These are phyloP conservation scores for Podospora pseudocomata DNA, from an alignment of 495 filamentous ascomycete genomes.

Conservation along the genomic window DNA sequence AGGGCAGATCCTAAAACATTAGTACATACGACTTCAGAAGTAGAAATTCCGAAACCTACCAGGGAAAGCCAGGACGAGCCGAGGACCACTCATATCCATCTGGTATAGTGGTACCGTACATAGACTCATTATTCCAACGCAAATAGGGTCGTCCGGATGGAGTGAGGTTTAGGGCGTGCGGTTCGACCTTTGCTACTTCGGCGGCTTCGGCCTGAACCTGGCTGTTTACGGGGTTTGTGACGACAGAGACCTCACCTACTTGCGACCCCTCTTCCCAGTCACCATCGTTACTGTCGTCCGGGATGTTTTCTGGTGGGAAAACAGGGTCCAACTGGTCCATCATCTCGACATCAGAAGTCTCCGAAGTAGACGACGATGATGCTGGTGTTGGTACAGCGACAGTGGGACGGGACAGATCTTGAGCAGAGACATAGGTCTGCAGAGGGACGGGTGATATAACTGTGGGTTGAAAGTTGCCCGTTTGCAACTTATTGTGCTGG, in stretches of 20 bases:
- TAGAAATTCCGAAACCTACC: not conserved
- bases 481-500: not conserved
- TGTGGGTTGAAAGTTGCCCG: not conserved
- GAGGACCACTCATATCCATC: constrained; percentile 20
- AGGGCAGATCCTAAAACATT: constrained; percentile 16
- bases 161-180: constrained; percentile 10
- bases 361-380: not conserved
- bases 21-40: not conserved
- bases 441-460: not conserved
- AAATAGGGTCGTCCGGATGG: constrained; percentile 26
- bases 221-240: not conserved
- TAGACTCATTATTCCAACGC: constrained; percentile 21
- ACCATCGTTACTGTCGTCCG: not conserved
- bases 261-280: not conserved
- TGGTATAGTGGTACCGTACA: constrained; percentile 23
- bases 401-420: not conserved
- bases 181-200: not conserved
- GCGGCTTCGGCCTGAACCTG: not conserved
- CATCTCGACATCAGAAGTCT: not conserved
- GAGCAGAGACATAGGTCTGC: too few species aligned
- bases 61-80: constrained; percentile 14
- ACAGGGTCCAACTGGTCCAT: not conserved
- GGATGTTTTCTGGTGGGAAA: not conserved
- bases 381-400: not conserved
- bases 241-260: not conserved